phyloP scores from a whole-genome alignment of 257 asterid genomes.

The Euphrasia confusa region DNA sequence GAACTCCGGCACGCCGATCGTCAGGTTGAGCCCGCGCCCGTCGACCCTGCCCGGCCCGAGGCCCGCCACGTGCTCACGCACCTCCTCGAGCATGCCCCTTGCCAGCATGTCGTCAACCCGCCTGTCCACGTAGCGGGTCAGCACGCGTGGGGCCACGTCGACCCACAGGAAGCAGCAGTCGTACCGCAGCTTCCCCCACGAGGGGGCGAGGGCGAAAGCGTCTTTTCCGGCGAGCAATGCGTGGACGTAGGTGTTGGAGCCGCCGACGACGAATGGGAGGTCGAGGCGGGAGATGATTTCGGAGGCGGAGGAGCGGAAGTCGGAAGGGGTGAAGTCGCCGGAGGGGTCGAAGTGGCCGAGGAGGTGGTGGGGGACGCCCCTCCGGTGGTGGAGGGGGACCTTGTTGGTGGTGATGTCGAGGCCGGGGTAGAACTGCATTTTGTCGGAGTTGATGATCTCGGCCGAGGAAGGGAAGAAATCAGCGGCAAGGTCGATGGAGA shows the following conservation, averaged over 20 bases:
- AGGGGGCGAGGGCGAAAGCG: slow-evolving; percentile 39
- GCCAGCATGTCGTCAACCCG: slow-evolving; percentile 88
- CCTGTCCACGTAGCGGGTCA: slow-evolving; percentile 42
- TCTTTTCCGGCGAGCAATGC: slow-evolving; percentile 43
- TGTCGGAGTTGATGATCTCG: slow-evolving; percentile 83
- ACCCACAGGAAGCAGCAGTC: slow-evolving; percentile 75
- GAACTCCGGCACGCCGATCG: slow-evolving; percentile 89
- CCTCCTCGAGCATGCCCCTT: slow-evolving; percentile 74
- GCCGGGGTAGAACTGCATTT: slow-evolving; percentile 70
- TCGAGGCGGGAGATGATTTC: slow-evolving; percentile 27
- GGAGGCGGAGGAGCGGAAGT: slow-evolving; percentile 41
- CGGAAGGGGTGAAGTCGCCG: slow-evolving; percentile 62
- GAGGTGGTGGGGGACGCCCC: slow-evolving; percentile 37
- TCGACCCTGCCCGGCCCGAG: slow-evolving; percentile 29
- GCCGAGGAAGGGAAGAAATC: slow-evolving; percentile 50
- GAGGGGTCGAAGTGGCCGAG: slow-evolving; percentile 31
- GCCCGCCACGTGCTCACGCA: slow-evolving; percentile 32
- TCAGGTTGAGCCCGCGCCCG: slow-evolving; percentile 54
- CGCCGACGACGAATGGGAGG: slow-evolving; percentile 71
- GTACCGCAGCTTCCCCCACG: slow-evolving; percentile 42
- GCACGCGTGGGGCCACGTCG: slow-evolving; percentile 49
- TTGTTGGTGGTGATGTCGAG: slow-evolving; percentile 77
- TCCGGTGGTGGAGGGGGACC: slow-evolving; percentile 49
- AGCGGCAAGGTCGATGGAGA: slow-evolving; percentile 68
- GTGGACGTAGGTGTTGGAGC: slow-evolving; percentile 76